Base-by-base conservation (phyloP, 2,329 filamentous ascomycete genomes). In the Magnaporthiopsis incrustans region DNA sequence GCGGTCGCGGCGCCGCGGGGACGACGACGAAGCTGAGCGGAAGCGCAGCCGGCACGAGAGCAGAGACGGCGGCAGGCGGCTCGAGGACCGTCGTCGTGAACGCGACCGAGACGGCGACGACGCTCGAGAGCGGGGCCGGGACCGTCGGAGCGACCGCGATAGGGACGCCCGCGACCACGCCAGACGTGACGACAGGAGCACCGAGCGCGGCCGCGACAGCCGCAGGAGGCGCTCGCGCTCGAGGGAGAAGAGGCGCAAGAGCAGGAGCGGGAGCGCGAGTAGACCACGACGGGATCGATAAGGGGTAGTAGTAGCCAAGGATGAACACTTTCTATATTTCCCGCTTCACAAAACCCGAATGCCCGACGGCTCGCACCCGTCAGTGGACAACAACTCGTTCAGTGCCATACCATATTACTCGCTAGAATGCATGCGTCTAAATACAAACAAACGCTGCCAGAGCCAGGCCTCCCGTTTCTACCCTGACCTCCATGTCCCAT, bases 21-120 rank as follows among this genome's bases (percentile, higher is more conserved):
- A 53, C 18, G 44, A 53, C 1, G 18, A 53, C 77, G 76, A 57
- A 81, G 82, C 30, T 22, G 62, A 63, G 11, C 38, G 30, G 25
- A 69, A 69, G 3, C 67, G 67, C 57, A 66, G 68, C 70, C 25
- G 69, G 69, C 33, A 69, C 30, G 66, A 65, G 11, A 66, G 67
- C 32, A 63, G 61, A 64, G 68, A 73, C 32, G 69, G 69, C 8
- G 69, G 67, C 18, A 44, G 64, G 12, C 26, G 30, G 58, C 58
- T 30, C 14, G 44, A 50, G 6, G 44, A 53, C 44, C 44, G 44
- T 18, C 44, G 22, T 1, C 32, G 30, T 5, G 62, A 63, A 7
- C 30, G 27, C 12, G 69, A 69, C 60, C 73, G 77, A 25, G 77
- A 80, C 44, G 64, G 57, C 44, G 65, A 60, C 60, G 35, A 15